Evolutionary conservation across 2,329 filamentous ascomycete genomes (phyloP), one percentile per base, ranked within the genome.

Genomic region (Acrodontium crateriforme): DNA sequence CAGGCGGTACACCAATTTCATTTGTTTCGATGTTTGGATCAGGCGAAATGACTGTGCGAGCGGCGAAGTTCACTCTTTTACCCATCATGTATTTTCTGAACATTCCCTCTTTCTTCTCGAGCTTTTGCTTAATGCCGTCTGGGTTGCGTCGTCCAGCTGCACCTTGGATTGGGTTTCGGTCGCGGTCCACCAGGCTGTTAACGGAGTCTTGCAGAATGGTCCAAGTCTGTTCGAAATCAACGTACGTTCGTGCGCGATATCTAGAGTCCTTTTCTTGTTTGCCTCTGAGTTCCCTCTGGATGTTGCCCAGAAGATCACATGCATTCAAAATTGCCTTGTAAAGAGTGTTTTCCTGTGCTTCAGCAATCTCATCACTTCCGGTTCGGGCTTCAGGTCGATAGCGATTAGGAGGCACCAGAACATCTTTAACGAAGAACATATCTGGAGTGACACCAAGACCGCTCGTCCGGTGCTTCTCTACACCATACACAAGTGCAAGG

Each of bases 61-160:
- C 89, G 27, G 89, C 89, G 53, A 89, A 95, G 55, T 98, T 95
- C 59, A 98, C 89, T 63, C 89, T 84, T 65, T 98, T 98, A 36
- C 89, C 89, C 89, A 98, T 98, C 89, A 98, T 95, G 58, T 98
- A 94, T 64, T 93, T 95, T 45, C 89, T 71, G 65, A 98, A 98
- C 16, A 98, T 67, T 40, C 89, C 89, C 50, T 98, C 91, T 59
- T 98, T 98, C 66, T 98, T 98, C 59, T 98, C 89, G 16, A 98
- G 67, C 50, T 85, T 79, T 52, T 98, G 89, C 59, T 98, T 98
- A 59, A 98, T 92, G 43, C 91, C 89, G 38, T 93, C 85, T 36
- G 91, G 81, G 29, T 82, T 78, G 31, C 75, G 69, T 46, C 78
- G 76, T 9, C 75, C 81, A 16, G 83, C 81, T 11, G 73, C 66